Evolutionary conservation across 331 rosid genomes (phyloP), one percentile per base, ranked within the genome.

Genomic region (Rosa hybrid): DNA sequence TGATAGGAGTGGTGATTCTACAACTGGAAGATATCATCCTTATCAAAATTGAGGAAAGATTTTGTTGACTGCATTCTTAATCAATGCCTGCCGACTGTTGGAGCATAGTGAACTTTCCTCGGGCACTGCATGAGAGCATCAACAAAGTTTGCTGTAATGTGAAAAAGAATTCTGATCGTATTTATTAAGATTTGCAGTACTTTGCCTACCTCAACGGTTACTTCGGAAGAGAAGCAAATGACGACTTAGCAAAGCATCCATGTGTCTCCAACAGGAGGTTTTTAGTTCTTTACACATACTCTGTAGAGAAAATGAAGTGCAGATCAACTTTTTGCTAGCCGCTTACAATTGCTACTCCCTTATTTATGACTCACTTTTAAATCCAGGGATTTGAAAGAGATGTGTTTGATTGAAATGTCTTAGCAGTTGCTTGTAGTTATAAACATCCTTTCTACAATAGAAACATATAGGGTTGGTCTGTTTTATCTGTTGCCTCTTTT

Each of bases 11-110:
- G 83, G 82, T 57, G 83, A 86, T 79, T 72, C 81, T 79, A 20
- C 23, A 7, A 7, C 71, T 13, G 86, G 84, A 76, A 86, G 91
- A 82, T 89, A 86, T 74, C 87, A 85, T 85, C 87, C 89, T 72
- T 87, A 83, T 39, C 59, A 75, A 45, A 82, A 78, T 71, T 85
- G 78, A 87, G 51, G 70, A 25, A 77, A 60, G 6, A 5, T 11
- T 48, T 77, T 20, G 72, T 60, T 39, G 16, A 76, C 59, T 62
- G 68, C 48, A 46, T 27, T 62, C 79, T 59, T 59, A 48, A 48
- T 13, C 64, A 0, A 34, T 25, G 63, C 17, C 64, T 25, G 56
- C 73, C 1, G 2, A 20, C 50, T 20, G 5, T 49, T 30, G 80
- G 74, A 64, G 44, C 78, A 74, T n/a, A 20, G 51, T 41, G 50